Evolutionary conservation across 441 rosid species (phyloP), one percentile per base, ranked within the genome.

Genomic region (Populus hybrid): DNA sequence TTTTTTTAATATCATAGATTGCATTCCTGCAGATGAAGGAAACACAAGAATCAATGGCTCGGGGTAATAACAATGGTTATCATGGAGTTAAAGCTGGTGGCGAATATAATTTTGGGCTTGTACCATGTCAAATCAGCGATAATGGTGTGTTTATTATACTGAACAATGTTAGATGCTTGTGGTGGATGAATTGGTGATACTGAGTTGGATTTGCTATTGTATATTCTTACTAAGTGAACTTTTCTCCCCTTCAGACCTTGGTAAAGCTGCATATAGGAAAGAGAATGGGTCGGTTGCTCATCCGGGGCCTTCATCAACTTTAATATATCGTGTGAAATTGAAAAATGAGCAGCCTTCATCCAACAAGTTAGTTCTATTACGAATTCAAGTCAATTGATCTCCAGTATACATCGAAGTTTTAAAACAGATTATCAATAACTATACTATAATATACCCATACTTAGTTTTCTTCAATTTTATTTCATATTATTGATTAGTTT

Each of bases 21-120:
- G 73, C 24, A n/a, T 53, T 68, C 73, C 50, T 68, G 30, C 50
- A 87, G 90, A 74, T 82, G 85, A 89, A 84, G 75, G 89, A 86
- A 75, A 81, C 82, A 0, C 88, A 84, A 69, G 88, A 87, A 73
- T 74, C 73, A 19, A 84, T 71, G 76, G 38, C 75, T 65, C 79
- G 79, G 70, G 71, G 73, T 63, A 81, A 72, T 75, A 65, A 38
- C 46, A 70, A 38, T 69, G 70, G 83, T 53, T 76, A 50, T 83
- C 67, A 59, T 19, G 81, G 79, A 61, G 85, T 57, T 74, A 76
- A 78, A 76, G 80, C 57, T 74, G 83, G 74, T 23, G 68, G 42
- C 30, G 91, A 86, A 76, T 68, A 71, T 67, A 71, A 6, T 71
- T 34, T 34, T 76, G 85, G 82, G 63, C 75, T 40, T 68, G 68